phyloP scores from a whole-genome alignment of 306 rosid species.

The Ochetophila trinervis region DNA sequence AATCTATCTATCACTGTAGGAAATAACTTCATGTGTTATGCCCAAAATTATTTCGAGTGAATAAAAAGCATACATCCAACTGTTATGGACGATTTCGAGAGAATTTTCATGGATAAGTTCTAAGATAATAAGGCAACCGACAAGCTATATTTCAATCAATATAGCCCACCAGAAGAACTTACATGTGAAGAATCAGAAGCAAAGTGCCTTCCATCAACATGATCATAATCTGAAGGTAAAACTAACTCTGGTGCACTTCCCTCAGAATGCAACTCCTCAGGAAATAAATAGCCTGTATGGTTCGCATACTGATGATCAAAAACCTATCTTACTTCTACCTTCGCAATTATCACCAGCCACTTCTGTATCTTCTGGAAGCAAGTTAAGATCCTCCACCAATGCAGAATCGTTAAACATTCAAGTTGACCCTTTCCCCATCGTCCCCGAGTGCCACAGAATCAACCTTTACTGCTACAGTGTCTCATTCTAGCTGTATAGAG shows the following conservation, averaged over 20 bases:
- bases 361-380: slow-evolving; percentile 35
- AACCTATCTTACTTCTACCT: slow-evolving; percentile 45
- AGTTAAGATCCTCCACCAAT: slow-evolving; percentile 35
- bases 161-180: slow-evolving; percentile 38
- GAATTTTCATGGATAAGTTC: too few species aligned
- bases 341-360: slow-evolving; percentile 34
- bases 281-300: slow-evolving; percentile 24
- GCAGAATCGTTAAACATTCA: slow-evolving; percentile 35
- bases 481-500: slow-evolving; percentile 73
- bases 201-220: slow-evolving; percentile 23
- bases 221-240: slow-evolving; percentile 34
- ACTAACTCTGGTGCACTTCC: slow-evolving; percentile 18
- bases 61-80: too few species aligned
- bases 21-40: background rate
- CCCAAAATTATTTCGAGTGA: background rate
- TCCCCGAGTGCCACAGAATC: slow-evolving; percentile 69
- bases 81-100: too few species aligned
- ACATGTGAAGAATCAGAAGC: slow-evolving; percentile 30
- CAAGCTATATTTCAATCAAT: too few species aligned
- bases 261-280: slow-evolving; percentile 26
- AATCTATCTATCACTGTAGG: background rate
- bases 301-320: slow-evolving; percentile 30
- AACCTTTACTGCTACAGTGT: slow-evolving; percentile 65
- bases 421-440: slow-evolving; percentile 68
- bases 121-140: too few species aligned